Evolutionary conservation across 2,329 filamentous ascomycete genomes (phyloP), one percentile per base, ranked within the genome.

Genomic region (Aureobasidium sp.): DNA sequence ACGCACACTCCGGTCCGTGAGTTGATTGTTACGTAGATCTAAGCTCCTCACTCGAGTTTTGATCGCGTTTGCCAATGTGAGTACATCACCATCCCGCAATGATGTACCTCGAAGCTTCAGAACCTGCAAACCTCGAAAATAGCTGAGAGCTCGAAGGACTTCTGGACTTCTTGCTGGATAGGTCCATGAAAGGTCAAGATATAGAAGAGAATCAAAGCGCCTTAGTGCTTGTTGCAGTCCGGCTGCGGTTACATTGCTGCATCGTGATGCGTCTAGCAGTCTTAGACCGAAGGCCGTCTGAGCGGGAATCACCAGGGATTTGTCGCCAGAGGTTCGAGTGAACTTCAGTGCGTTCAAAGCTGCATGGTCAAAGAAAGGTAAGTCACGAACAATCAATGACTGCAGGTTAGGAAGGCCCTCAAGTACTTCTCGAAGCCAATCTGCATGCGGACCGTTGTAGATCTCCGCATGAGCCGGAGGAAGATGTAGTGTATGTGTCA

Each of bases 301-400:
- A 24, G 41, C 32, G 5, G 17, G 41, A 4, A 29, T 30, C 16
- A 42, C 22, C 11, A 29, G 38, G 10, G 44, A 44, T 4, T 24
- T 29, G 16, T 34, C 25, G 8, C 25, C 34, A 24, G 44, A 37
- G 8, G 30, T 11, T 11, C 27, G 35, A 5, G 32, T 44, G 10
- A 67, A 62, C 49, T 68, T 73, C 52, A 83, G 61, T 2, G 74
- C 76, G 54, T 74, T 67, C 51, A 83, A 71, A 16, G 78, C 72
- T 56, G 74, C 74, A 62, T 84, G 79, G 54, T 84, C 80, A 60
- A 84, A 83, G 62, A 82, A 83, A 0, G 79, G 78, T 42, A 83
- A 64, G 25, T 73, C 74, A 14, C 78, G 74, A 10, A 83, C 79
- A 55, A 83, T 73, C 44, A 84, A 66, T 1, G 77, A 79, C 59